Evolutionary conservation across 768 basidiomycete species (phyloP), one percentile per base, ranked within the genome.

Genomic region (Mycena latifolia): DNA sequence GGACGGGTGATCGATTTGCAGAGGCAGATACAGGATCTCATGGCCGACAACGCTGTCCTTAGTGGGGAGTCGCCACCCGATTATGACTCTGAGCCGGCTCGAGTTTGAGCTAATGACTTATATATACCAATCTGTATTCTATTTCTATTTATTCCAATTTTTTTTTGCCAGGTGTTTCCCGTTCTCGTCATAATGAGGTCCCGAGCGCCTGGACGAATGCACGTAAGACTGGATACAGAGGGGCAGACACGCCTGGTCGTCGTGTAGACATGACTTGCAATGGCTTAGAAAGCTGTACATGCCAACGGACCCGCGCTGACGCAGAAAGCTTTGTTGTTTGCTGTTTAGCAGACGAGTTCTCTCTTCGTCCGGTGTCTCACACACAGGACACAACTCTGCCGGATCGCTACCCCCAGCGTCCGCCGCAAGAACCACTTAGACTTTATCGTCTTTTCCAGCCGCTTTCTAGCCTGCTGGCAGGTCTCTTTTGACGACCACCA

Each of bases 401-500:
- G 75, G 78, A 69, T 75, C 75, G 80, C 79, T 73, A 71, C 63
- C 43, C 60, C 73, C 73, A 77, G 81, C 80, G 78, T 75, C 80
- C 77, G 80, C 76, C 57, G 54, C 70, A 63, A 62, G 58, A 62
- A 55, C 73, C 72, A 67, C 78, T 77, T 84, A 84, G 81, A 84
- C 77, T 77, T 77, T 73, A 75, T 66, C 72, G 65, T 66, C 74
- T 80, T 78, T 81, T 81, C 83, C 85, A 81, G 82, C 83, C 82
- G 86, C 83, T 85, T 86, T 83, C 81, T 86, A 85, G 89, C 91
- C 92, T 92, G 92, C 92, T 91, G 92, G 92, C 92, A 92, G 92
- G 92, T 92, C 91, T 88, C 86, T 88, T 84, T 87, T 90, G 85
- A 92, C 89, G 90, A 91, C 91, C 88, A 88, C 85, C 87, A 79